Base-by-base conservation (phyloP, 2,329 filamentous ascomycete genomes). In the Amesomyces nigricolor region DNA sequence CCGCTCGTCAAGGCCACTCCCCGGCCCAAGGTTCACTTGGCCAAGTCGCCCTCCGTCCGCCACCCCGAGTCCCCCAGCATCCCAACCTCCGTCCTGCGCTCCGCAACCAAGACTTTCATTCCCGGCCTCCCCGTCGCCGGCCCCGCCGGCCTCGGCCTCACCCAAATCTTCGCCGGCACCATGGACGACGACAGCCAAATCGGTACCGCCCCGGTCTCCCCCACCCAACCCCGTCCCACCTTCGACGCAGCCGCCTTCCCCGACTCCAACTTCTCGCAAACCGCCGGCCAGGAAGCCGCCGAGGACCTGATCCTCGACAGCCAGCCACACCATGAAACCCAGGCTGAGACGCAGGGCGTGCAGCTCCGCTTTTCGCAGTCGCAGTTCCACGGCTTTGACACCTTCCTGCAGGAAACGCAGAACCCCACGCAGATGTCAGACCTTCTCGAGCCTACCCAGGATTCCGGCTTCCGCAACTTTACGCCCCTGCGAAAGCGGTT, bases 101-200 rank as follows among this genome's bases (percentile, higher is more conserved):
- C 84, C 4, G 83, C 83, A 2, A 85, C 79, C 57, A 88, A 87
- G 70, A 79, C 75, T 0, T 86, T 87, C 62, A 87, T 89, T 56
- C 87, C 86, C 3, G 85, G 84, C 1, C 72, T 89, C 17, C 81
- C 85, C 2, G 64, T 65, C 8, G 72, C 72, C 19, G 80, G 77
- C 0, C 77, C 82, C 19, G 83, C 82, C 37, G 83, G 83, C 2
- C 73, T 95, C 42, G 88, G 89, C 9, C 77, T 96, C 44, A 95
- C 90, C 0, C 91, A 96, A 65, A 92, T 94, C 59, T 96, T 96
- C 67, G 88, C 88, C 5, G 89, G 89, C 11, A 96, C 91, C 1
- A 87, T 96, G 83, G 90, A 88, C 47, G 90, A 88, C 47, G 83
- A 75, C 68, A 82, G 78, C 62, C 78, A 82, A 63, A 64, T 62